Evolutionary conservation across 805 yeast species (phyloP), one percentile per base, ranked within the genome.

Genomic region (Saccharomycopsis babjevae): DNA sequence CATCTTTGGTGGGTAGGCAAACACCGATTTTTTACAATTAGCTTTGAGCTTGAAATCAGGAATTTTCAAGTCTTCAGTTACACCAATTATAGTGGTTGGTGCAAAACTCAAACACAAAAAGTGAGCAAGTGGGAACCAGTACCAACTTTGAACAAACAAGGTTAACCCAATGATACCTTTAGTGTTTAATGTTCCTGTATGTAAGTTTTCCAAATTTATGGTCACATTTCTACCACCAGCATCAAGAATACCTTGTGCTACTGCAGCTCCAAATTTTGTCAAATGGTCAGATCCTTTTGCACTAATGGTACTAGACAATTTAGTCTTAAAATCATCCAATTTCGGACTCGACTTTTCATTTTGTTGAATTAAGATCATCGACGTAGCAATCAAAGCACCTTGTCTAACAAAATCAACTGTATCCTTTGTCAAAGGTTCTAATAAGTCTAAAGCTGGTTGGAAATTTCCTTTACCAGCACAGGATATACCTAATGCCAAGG

Each of bases 161-260:
- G 94, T 84, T 66, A 94, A 76, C 46, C 99, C 99, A 61, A 92
- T 96, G 68, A 94, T 86, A 0, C 97, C 94, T 73, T 88, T 88
- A 70, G 86, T 84, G 74, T 94, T 93, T 66, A 94, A 80, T 22
- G 96, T 90, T 63, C 91, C 96, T 50, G 97, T 90, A 67, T 91
- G 92, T 28, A 84, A 69, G 72, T 92, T 89, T 73, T 94, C 97
- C 57, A 93, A 78, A 67, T 88, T 88, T 66, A 94, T 91, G 0
- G 98, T 91, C n/a, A 88, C 96, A 69, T 94, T 94, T 71, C 98
- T 84, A 13, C 99, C 99, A 74, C 99, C 58, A 11, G 98, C 99
- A 76, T 94, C 97, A 71, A 94, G 85, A 65, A 94, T 93, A 73
- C 99, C 99, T 76, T 93, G 97, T 15, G 97, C 93, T 57, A 94